These are phyloP conservation scores for Trichoderma sp. DNA, from an alignment of 2,329 filamentous ascomycete genomes.

Conservation along the genomic window DNA sequence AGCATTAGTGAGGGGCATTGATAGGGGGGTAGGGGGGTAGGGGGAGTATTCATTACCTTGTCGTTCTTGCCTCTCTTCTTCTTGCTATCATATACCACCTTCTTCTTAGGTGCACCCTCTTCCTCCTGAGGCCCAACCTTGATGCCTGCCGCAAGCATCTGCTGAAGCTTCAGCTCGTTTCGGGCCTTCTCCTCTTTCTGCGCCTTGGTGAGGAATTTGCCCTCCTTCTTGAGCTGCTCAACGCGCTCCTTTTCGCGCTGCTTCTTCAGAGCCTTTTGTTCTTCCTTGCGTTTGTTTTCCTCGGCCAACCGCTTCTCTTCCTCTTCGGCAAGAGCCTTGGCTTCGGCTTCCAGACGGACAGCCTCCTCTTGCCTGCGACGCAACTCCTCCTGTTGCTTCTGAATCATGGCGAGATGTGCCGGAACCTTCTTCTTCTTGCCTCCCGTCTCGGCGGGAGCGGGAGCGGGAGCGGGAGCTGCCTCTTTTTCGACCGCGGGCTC, in stretches of 20 bases:
- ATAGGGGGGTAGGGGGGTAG: neutral
- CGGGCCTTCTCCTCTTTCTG: constrained; percentile 78
- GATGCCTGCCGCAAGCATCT: constrained; percentile 76
- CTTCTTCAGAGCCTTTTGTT: constrained; percentile 74
- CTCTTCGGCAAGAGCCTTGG: constrained; percentile 62
- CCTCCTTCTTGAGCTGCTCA: constrained; percentile 83
- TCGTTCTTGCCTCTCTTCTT: constrained; percentile 67
- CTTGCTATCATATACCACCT: constrained; percentile 71
- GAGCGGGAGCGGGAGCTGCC: constrained; percentile 20
- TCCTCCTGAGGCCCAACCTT: constrained; percentile 61
- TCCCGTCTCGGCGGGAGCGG: constrained; percentile 48
- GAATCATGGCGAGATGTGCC: constrained; percentile 66
- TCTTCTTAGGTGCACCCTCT: constrained; percentile 68
- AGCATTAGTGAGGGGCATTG: neutral
- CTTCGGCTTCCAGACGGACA: constrained; percentile 56
- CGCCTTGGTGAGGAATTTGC: constrained; percentile 81
- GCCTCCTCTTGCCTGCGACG: constrained; percentile 65
- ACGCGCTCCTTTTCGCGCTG: constrained; percentile 83
- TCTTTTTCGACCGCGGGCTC: constrained; percentile 48
- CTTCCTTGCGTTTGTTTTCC: constrained; percentile 66
- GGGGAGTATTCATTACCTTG: constrained; percentile 42
- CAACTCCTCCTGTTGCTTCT: constrained; percentile 81
- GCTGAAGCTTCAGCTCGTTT: constrained; percentile 76
- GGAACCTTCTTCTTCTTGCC: constrained; percentile 87
- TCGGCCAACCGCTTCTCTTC: constrained; percentile 63